These are phyloP conservation scores for Saccharomycopsis babjevae DNA, from an alignment of 805 yeast genomes.

Conservation along the genomic window DNA sequence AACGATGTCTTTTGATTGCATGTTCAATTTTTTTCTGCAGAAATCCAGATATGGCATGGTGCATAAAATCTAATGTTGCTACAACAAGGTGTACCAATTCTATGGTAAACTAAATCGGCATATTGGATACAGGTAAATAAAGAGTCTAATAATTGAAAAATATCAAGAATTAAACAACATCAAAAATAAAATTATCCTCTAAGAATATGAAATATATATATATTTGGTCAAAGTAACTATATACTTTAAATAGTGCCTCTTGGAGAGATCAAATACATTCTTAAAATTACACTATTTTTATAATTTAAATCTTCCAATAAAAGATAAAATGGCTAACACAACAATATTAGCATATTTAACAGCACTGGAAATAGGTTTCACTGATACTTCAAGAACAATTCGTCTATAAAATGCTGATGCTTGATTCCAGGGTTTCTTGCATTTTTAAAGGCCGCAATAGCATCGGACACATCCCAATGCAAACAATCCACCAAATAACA, in stretches of 20 bases:
- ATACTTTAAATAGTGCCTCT: background rate
- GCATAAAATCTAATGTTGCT: background rate
- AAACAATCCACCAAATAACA: constrained; percentile 53
- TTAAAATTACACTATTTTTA: background rate
- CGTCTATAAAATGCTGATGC: constrained; percentile 70
- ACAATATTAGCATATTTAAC: too few species aligned
- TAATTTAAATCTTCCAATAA: background rate
- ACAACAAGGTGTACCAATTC: background rate
- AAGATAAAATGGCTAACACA: too few species aligned
- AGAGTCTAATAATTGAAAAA: too few species aligned
- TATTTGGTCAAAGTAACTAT: too few species aligned
- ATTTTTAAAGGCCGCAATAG: constrained; percentile 45
- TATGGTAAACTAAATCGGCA: background rate
- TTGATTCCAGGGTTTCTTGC: constrained; percentile 66
- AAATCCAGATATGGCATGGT: background rate
- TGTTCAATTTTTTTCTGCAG: background rate
- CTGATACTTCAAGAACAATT: constrained; percentile 55
- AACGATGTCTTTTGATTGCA: background rate
- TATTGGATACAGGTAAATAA: too few species aligned
- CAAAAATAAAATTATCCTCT: too few species aligned
- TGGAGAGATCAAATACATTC: background rate
- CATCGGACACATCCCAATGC: constrained; percentile 52
- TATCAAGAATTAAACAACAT: too few species aligned
- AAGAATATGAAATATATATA: too few species aligned
- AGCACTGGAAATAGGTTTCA: too few species aligned